phyloP scores from a whole-genome alignment of 805 yeast genomes.

The Kuraishia cidri region DNA sequence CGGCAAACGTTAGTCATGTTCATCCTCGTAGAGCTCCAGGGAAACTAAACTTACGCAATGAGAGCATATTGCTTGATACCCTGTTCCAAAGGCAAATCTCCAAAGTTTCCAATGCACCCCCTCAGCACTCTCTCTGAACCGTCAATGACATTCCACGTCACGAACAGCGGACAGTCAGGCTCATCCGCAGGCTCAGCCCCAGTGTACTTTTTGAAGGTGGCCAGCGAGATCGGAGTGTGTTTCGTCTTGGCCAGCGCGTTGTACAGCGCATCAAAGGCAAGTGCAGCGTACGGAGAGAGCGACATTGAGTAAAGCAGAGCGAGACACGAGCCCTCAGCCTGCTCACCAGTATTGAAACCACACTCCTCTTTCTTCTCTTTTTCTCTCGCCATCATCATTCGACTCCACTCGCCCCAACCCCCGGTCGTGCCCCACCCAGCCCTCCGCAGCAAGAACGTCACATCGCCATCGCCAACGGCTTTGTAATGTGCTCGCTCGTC shows the following conservation, averaged over 20 bases:
- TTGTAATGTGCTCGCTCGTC: too few species aligned
- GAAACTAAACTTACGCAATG: slow-evolving; percentile 32
- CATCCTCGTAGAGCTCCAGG: too few species aligned
- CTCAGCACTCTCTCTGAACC: slow-evolving; percentile 35
- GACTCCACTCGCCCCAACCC: too few species aligned
- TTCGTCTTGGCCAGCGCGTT: slow-evolving; percentile 14
- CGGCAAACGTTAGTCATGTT: too few species aligned
- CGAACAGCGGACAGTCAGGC: slow-evolving; percentile 54
- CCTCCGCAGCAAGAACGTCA: too few species aligned
- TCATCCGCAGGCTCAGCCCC: slow-evolving; percentile 2
- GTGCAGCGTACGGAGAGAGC: slow-evolving; percentile 22
- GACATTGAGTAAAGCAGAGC: not conserved
- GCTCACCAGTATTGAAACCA: too few species aligned
- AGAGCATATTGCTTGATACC: slow-evolving; percentile 61
- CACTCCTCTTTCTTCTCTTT: too few species aligned
- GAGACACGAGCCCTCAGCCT: too few species aligned
- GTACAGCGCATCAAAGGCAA: slow-evolving; percentile 28
- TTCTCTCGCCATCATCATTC: too few species aligned
- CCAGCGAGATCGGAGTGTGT: slow-evolving; percentile 1
- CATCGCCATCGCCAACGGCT: too few species aligned
- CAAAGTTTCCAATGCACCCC: slow-evolving; percentile 94
- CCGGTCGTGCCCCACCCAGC: too few species aligned
- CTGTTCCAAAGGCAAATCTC: slow-evolving; percentile 34
- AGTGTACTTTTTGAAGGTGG: slow-evolving; percentile 3
- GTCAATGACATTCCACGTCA: slow-evolving; percentile 66